Base-by-base conservation (phyloP, 108 stramenopile species). In the Skeletonema menzelii region DNA sequence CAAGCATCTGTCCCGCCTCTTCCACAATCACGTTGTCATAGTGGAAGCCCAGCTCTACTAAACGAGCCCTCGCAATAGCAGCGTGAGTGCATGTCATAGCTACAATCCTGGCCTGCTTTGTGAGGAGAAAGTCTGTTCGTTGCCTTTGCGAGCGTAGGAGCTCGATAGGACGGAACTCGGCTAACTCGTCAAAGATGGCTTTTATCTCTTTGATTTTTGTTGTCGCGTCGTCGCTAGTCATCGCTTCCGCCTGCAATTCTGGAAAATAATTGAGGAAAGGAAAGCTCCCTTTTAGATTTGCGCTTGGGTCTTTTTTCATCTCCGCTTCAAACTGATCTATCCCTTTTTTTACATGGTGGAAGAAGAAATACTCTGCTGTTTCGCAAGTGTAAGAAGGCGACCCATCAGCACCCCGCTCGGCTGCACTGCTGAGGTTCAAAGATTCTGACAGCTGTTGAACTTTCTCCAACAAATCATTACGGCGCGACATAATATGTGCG, bases 11-110 rank as follows among this genome's bases (percentile, higher is more conserved):
- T 28, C 92, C 99, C 32, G 97, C 95, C 72, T 99, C 99, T 75
- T 99, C 99, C 89, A 99, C 92, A n/a, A 99, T 84, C 46, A 99
- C 62, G 66, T 88, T 97, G 85, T 99, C 99, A 68, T 97, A 99
- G 65, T 97, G 92, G 83, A 98, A 99, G 6, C 93, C 95, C 49
- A 98, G 63, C 56, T 96, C 82, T 26, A 98, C 82, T 55, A 99
- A 82, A 46, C 90, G 93, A n/a, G 87, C 74, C 27, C 99, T 76
- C 3, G 88, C 95, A 67, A 98, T 93, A 0, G 98, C 98, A n/a
- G 99, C 99, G 80, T 99, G 99, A 35, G 97, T 99, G 66, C 97
- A 98, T 10, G 99, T 99, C 97, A 98, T 97, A 40, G 98, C 98
- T 19, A 99, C 97, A 56, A 99, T 89, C 35, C 92, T 66, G 3